Conservation (phyloP, 2,329 filamentous ascomycete species). For the Dryadomyces quercus-mongolicae region DNA sequence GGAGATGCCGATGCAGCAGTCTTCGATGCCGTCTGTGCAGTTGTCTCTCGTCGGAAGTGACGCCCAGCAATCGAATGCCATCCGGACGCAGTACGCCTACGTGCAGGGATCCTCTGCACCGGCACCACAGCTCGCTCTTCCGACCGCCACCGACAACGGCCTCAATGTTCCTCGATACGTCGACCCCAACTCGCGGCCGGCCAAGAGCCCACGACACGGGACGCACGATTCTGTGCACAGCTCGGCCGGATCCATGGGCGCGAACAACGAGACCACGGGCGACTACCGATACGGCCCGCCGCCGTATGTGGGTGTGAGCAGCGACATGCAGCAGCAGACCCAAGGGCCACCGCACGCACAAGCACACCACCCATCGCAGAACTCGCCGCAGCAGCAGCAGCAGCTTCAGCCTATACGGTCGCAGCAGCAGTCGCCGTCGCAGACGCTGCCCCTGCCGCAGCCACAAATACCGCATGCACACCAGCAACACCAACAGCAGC, state of each 20-base stretch:
- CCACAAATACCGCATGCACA: neutral
- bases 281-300: slow-evolving; percentile 46
- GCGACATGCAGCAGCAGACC: slow-evolving; percentile 20
- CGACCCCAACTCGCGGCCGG: slow-evolving; percentile 39
- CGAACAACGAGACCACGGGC: slow-evolving; percentile 31
- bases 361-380: neutral
- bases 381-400: slow-evolving; percentile 1
- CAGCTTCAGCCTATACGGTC: slow-evolving; percentile 7
- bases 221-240: slow-evolving; percentile 43
- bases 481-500: slow-evolving; percentile 2
- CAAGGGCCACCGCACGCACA: neutral
- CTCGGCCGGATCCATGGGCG: slow-evolving; percentile 28
- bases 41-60: slow-evolving; percentile 37
- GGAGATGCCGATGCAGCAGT: slow-evolving; percentile 39
- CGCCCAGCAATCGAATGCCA: slow-evolving; percentile 30
- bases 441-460: neutral
- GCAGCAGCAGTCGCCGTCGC: neutral
- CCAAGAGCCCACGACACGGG: slow-evolving; percentile 43
- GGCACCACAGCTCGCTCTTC: slow-evolving; percentile 35
- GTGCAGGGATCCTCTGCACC: slow-evolving; percentile 37
- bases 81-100: slow-evolving; percentile 45
- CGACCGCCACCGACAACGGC: slow-evolving; percentile 24
- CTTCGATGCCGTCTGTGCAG: slow-evolving; percentile 41
- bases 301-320: slow-evolving; percentile 24
- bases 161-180: slow-evolving; percentile 46